Evolutionary conservation across 179 eudicot species (phyloP).

Genomic region (Beta corolliflora): DNA sequence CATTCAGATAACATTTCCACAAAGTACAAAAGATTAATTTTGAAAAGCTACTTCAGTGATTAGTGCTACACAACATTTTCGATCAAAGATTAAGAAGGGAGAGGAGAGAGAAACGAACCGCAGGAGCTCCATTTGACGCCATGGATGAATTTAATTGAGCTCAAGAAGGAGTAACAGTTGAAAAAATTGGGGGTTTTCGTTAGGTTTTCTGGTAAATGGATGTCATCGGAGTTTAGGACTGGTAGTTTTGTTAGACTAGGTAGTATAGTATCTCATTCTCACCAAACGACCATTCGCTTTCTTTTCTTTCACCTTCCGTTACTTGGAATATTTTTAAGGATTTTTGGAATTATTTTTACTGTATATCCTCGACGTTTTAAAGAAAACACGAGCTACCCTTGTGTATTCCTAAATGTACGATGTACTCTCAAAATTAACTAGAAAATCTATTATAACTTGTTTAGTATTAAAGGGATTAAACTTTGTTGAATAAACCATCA

Average conservation of each 20-base stretch:
- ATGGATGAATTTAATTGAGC: conserved; percentile 25
- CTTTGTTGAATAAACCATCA: too few species aligned
- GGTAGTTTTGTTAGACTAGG: conserved; percentile 14
- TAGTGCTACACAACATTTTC: neutral
- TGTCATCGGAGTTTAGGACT: neutral
- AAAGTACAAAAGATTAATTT: neutral
- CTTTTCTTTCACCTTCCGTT: neutral
- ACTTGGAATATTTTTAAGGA: too few species aligned
- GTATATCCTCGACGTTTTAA: too few species aligned
- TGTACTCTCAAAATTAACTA: too few species aligned
- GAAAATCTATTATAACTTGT: too few species aligned
- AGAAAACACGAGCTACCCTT: too few species aligned
- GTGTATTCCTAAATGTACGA: too few species aligned
- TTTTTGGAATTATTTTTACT: too few species aligned
- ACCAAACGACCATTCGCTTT: neutral
- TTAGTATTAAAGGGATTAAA: too few species aligned
- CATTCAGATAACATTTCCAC: neutral
- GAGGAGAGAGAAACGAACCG: conserved; percentile 31
- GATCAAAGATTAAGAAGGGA: neutral
- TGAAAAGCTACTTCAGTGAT: neutral
- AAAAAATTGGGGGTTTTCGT: neutral
- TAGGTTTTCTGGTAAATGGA: neutral
- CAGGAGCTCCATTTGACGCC: conserved; percentile 62
- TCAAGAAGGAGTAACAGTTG: neutral
- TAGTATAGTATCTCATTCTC: neutral